These are phyloP conservation scores for Macrotyloma uniflorum DNA, from an alignment of 306 rosid species.

Conservation along the genomic window DNA sequence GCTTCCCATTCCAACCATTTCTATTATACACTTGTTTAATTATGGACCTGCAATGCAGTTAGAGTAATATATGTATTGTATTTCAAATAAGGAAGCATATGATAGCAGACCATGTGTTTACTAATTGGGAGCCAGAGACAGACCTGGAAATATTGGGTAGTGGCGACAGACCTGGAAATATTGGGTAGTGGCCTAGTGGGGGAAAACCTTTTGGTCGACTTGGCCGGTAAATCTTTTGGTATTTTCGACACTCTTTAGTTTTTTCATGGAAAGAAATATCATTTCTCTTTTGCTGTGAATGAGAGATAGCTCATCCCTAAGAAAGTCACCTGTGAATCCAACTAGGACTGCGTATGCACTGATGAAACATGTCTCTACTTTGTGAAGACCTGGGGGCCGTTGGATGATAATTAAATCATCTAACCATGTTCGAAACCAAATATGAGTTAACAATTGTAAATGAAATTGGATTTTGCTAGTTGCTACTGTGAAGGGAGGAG, in stretches of 20 bases:
- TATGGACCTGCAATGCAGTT: not conserved
- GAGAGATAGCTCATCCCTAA: conserved; percentile 30
- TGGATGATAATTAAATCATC: conserved; percentile 35
- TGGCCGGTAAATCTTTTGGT: not conserved
- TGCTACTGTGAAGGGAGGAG: conserved; percentile 15
- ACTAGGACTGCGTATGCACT: conserved; percentile 27
- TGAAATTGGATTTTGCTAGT: conserved; percentile 3
- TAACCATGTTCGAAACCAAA: conserved; percentile 21
- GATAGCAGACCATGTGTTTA: conserved; percentile 23
- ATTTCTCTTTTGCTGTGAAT: conserved; percentile 11
- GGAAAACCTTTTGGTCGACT: conserved; percentile 5
- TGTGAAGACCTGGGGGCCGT: conserved; percentile 15
- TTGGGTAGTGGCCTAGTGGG: not conserved
- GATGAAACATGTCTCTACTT: conserved; percentile 29
- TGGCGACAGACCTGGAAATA: not conserved
- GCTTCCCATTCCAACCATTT: not conserved
- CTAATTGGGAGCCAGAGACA: conserved; percentile 15
- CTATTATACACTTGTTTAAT: not conserved
- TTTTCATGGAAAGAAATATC: conserved; percentile 17
- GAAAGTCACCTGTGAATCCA: conserved; percentile 35
- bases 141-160: not conserved
- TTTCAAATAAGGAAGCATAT: conserved; percentile 1
- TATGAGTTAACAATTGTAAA: conserved; percentile 29
- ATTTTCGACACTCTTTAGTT: not conserved
- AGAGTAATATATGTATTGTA: not conserved